Evolutionary conservation across 257 asterid genomes (phyloP), one percentile per base, ranked within the genome.

Genomic region (Nicotiana attenuata): DNA sequence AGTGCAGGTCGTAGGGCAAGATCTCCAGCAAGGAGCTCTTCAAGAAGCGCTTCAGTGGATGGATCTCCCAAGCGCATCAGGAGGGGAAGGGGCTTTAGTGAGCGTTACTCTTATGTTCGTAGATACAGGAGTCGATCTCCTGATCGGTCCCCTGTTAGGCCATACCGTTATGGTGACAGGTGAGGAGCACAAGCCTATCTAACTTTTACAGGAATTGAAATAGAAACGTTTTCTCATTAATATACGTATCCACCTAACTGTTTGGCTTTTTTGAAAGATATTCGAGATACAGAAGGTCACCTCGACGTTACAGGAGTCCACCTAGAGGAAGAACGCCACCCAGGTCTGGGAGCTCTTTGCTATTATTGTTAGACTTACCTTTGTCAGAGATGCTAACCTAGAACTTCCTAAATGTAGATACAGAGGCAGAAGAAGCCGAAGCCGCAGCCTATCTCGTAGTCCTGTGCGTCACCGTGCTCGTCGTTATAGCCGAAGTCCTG

Each of bases 51-150:
- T 84, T 92, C 97, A 1, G 91, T 52, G 17, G 98, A 91, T 84
- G 98, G 95, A 77, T 94, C 99, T 31, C 93, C 99, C 63, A 92
- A 90, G 88, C 97, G 97, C 83, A 87, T 94, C 63, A 90, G 98
- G 83, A 90, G 97, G 87, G 99, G 99, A 26, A 89, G 99, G 87
- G 99, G 99, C n/a, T 96, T 96, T 65, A 96, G 98, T 84, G 99
- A 96, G 63, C 91, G 94, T 13, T 96, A 83, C 87, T 89, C 98
- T 5, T 96, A 84, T 66, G 98, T 90, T 1, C 90, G 97, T 24
- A 92, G 96, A 65, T 96, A 92, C 83, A 84, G 97, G 84, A 96
- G 99, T 73, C 98, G 97, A 65, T 91, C 98, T 77, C 97, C 97
- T 9, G 94, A 90, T 80, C 93, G 96, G 41, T 93, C 98, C 45